Conservation (phyloP, 306 rosid genomes). For the Bauhinia variegata region DNA sequence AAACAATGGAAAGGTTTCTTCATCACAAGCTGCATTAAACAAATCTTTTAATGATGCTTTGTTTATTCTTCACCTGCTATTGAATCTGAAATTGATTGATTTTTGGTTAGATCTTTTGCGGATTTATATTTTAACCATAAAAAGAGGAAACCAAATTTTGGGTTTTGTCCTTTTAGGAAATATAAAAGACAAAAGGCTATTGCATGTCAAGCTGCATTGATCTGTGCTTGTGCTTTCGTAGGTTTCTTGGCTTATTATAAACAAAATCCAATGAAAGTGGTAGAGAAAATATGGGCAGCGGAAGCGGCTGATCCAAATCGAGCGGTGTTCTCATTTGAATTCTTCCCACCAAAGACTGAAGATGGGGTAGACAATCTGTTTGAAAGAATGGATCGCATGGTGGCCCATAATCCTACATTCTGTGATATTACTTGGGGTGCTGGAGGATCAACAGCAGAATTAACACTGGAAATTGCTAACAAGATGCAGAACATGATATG, state of each 20-base stretch:
- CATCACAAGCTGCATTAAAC: no score
- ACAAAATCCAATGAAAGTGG: conserved; percentile 61
- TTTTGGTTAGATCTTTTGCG: no score
- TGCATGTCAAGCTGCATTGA: no score
- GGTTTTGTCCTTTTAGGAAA: no score
- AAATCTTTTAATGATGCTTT: no score
- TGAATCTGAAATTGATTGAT: no score
- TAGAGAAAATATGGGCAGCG: conserved; percentile 72
- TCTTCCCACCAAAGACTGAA: conserved; percentile 92
- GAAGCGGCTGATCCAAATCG: conserved; percentile 52
- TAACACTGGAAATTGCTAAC: conserved; percentile 85
- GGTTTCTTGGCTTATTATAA: conserved; percentile 28
- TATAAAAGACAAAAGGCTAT: no score
- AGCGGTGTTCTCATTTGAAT: conserved; percentile 90
- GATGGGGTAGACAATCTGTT: conserved; percentile 91
- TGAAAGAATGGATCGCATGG: conserved; percentile 98
- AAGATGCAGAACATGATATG: conserved; percentile 93
- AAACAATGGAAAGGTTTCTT: no score
- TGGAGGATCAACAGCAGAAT: conserved; percentile 92
- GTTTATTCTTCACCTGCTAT: no score
- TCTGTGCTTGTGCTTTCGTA: neutral
- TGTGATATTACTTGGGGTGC: conserved; percentile 99
- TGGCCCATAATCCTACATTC: conserved; percentile 83
- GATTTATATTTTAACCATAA: no score
- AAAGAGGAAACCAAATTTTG: no score